Evolutionary conservation across 1,284 basidiomycete species (phyloP).

Genomic region (Tausonia pullulans): DNA sequence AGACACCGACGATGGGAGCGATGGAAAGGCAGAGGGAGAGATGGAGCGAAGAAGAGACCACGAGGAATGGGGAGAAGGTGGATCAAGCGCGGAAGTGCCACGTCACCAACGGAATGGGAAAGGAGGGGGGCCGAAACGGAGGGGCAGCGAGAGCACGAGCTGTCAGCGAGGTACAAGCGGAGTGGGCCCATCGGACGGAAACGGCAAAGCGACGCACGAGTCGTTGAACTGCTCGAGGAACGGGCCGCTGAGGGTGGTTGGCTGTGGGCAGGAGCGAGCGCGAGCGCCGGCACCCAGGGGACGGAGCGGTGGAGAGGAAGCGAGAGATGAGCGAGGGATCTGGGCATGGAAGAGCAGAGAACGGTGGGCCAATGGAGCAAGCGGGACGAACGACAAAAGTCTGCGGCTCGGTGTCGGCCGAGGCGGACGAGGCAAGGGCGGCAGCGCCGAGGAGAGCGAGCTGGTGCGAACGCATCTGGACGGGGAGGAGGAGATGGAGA

Average conservation of each 20-base stretch:
- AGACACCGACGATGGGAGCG: too few species aligned
- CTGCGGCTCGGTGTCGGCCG: background rate
- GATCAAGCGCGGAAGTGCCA: background rate
- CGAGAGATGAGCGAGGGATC: slow-evolving; percentile 1
- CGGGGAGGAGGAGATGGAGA: background rate
- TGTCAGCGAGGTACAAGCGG: background rate
- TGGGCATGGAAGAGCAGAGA: background rate
- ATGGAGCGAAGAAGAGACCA: background rate
- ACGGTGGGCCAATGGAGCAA: background rate
- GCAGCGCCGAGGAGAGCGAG: slow-evolving; percentile 2
- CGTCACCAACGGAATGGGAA: too few species aligned
- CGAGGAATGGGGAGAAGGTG: background rate
- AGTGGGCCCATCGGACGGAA: background rate
- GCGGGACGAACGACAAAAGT: background rate
- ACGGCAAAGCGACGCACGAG: slow-evolving; percentile 1
- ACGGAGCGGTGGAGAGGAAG: background rate
- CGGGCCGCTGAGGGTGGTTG: slow-evolving; percentile 72
- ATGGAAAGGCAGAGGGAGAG: too few species aligned
- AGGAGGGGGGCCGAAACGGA: background rate
- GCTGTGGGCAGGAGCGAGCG: slow-evolving; percentile 37
- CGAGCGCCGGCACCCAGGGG: too few species aligned
- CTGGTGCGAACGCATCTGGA: background rate
- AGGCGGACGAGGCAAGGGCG: slow-evolving; percentile 4
- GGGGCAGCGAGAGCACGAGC: background rate
- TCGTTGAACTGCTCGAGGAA: slow-evolving; percentile 90